Percentiles rank a stretch among this genome's conserved stretches.
These are phyloP conservation scores for Fraxinus americana DNA, from an alignment of 257 asterid genomes.

Conservation along the genomic window DNA sequence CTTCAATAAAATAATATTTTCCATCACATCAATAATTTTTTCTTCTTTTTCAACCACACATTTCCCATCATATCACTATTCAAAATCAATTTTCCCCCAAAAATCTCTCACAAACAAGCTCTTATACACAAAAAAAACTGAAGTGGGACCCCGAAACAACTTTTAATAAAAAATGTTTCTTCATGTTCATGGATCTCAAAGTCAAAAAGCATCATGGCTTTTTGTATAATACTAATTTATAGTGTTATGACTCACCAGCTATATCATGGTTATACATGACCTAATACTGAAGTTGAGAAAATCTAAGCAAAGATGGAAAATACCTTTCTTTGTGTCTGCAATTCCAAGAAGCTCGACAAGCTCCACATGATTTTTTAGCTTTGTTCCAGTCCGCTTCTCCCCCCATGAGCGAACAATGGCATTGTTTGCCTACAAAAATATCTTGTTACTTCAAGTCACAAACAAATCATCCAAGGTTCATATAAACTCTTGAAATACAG, in stretches of 20 bases:
- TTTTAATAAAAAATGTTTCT: not conserved
- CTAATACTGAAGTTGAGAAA: not conserved
- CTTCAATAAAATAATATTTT: too few species aligned
- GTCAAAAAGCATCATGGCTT: not conserved
- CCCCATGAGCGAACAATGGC: constrained; percentile 76
- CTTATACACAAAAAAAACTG: not conserved
- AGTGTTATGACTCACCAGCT: constrained; percentile 4
- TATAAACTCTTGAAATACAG: not conserved
- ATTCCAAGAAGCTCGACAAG: constrained; percentile 96
- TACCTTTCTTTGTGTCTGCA: constrained; percentile 76
- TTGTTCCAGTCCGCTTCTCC: constrained; percentile 64
- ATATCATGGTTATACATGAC: not conserved
- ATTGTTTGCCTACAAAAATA: constrained; percentile 62
- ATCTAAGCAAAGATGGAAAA: not conserved
- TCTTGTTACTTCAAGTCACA: not conserved
- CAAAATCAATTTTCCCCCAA: too few species aligned
- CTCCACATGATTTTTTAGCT: constrained; percentile 88
- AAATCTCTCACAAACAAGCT: too few species aligned
- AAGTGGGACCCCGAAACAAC: not conserved
- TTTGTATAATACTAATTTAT: not conserved
- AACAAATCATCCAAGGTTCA: not conserved
- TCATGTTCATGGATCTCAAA: not conserved
- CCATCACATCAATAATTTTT: too few species aligned
- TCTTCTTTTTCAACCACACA: too few species aligned
- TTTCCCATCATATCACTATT: too few species aligned